These are phyloP conservation scores for Brasenia schreberi DNA, from an alignment of 164 flowering plant species.

Conservation along the genomic window DNA sequence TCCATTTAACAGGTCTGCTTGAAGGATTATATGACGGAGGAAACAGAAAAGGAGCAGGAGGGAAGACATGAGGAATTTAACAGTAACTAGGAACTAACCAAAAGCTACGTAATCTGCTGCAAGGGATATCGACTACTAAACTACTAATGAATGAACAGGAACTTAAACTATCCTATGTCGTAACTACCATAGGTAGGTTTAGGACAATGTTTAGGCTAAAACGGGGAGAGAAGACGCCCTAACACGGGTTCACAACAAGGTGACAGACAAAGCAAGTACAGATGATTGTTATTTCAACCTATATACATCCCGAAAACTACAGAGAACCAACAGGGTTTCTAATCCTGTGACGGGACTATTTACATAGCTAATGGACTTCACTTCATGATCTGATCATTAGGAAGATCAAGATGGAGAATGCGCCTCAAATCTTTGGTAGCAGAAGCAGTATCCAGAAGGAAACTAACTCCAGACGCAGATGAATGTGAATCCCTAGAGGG, in stretches of 20 bases:
- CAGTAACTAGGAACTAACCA: background rate
- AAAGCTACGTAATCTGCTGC: background rate
- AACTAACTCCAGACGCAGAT: conserved; percentile 8
- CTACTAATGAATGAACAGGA: background rate
- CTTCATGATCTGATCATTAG: conserved; percentile 25
- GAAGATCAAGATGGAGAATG: conserved; percentile 69
- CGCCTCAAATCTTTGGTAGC: conserved; percentile 86
- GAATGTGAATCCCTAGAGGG: conserved; percentile 41
- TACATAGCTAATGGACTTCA: background rate
- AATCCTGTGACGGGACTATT: background rate
- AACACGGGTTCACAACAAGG: background rate
- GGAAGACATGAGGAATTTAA: background rate
- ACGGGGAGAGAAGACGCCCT: background rate
- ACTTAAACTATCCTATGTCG: background rate
- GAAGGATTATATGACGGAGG: background rate
- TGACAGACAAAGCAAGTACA: background rate
- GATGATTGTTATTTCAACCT: background rate
- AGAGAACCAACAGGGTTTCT: background rate
- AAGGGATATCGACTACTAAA: background rate
- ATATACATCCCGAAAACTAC: background rate
- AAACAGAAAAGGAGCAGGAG: background rate
- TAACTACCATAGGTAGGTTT: no score
- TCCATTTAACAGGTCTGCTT: background rate
- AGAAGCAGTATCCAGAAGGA: conserved; percentile 36
- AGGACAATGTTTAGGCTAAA: background rate